Evolutionary conservation across 1,139 yeast genomes (phyloP).

Genomic region (Debaryomyces singareniensis): DNA sequence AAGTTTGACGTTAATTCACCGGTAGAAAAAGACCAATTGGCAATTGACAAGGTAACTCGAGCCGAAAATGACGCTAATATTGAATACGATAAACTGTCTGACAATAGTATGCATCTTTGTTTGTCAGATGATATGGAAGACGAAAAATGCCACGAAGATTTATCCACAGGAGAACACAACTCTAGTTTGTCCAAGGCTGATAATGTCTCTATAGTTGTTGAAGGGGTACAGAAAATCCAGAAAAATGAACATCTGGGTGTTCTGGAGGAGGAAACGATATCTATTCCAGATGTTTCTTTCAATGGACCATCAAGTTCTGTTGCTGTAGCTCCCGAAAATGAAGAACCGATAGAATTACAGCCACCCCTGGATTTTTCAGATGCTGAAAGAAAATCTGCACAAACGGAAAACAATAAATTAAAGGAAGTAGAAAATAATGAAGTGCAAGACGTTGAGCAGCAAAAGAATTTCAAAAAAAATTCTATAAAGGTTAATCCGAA

Average conservation of each 20-base stretch:
- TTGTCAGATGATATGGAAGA: too few relatives aligned
- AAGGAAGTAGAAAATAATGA: background rate
- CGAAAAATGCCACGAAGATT: background rate
- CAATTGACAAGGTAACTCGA: background rate
- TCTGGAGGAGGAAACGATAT: too few relatives aligned
- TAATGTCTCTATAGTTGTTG: background rate
- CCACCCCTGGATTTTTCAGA: background rate
- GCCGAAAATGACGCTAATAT: too few relatives aligned
- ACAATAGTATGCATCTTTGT: too few relatives aligned
- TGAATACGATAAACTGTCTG: too few relatives aligned
- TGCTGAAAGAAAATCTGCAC: background rate
- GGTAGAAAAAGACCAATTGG: conserved; percentile 2
- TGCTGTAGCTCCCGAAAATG: background rate
- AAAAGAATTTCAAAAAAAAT: conserved; percentile 1
- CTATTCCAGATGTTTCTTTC: background rate
- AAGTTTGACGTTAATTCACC: conserved; percentile 26
- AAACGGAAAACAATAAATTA: background rate
- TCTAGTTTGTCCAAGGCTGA: background rate
- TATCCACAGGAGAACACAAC: background rate
- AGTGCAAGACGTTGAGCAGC: background rate
- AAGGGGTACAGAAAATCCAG: background rate
- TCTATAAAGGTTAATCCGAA: conserved; percentile 12
- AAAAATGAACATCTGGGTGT: too few relatives aligned
- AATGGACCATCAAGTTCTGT: background rate
- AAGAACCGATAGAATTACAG: background rate